Evolutionary conservation across 2,329 filamentous ascomycete genomes (phyloP), one percentile per base, ranked within the genome.

Genomic region (Verticillium klebahnii): DNA sequence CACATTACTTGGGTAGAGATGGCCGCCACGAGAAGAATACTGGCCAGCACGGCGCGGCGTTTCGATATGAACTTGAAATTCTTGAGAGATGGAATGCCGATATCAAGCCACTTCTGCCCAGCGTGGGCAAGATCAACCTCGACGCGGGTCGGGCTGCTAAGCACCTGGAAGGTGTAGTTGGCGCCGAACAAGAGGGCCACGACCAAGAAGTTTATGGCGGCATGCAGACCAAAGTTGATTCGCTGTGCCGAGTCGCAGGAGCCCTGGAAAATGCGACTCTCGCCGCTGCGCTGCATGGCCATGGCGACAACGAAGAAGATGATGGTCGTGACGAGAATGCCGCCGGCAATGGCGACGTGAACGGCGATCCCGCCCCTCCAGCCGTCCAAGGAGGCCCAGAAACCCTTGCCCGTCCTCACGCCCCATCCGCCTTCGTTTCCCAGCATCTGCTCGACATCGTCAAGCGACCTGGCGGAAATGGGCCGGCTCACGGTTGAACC

Each of bases 161-260:
- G 77, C n/a, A 83, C 74, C 69, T 85, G 83, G 62, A 83, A 81
- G 45, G 76, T 74, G 67, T 85, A 85, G 71, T 83, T 84, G 12
- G 78, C 82, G 3, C 78, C 79, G 1, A 78, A 78, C 14, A 85
- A 69, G 23, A 84, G 65, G 5, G 76, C 71, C 5, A 81, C 67
- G 8, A 72, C 73, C 52, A 80, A 72, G 2, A 78, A 66, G 68
- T 80, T 83, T 63, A 83, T 76, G 23, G 76, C 69, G 8, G 75
- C 78, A 57, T 80, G 77, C 29, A 84, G 65, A 0, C 77, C 80
- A 64, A 74, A 75, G 60, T 76, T 72, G 32, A 82, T 69, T 9
- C 66, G 66, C 32, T 70, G 65, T 7, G 79, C 76, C 5, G 62
- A 69, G 9, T 59, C 59, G 64, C 80, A 82, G 2, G 73, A 68